Evolutionary conservation across 164 flowering plant genomes (phyloP).

Genomic region (Magnolia changhungtana): DNA sequence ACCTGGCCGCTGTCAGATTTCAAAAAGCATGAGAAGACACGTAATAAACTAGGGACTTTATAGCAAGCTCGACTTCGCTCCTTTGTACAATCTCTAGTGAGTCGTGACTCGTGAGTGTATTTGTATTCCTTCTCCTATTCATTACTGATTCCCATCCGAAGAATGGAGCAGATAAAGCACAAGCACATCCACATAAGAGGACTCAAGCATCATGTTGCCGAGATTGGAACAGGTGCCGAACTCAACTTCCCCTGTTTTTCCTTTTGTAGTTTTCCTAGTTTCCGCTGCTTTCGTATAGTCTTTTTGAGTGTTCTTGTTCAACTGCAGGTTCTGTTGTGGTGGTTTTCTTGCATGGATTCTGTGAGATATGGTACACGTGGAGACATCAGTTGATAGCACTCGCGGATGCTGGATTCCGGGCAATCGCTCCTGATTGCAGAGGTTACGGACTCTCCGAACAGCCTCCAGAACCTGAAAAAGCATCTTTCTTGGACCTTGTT

Average conservation of each 20-base stretch:
- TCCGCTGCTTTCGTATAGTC: not conserved
- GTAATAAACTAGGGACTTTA: no score
- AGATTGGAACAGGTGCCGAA: constrained; percentile 19
- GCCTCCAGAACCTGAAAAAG: constrained; percentile 36
- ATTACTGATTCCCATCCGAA: no score
- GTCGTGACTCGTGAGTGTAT: no score
- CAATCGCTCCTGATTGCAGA: constrained; percentile 48
- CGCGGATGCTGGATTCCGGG: constrained; percentile 42
- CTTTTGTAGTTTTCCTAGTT: not conserved
- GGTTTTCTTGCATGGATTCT: constrained; percentile 38
- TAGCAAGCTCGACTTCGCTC: no score
- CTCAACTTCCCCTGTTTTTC: not conserved
- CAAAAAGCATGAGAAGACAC: no score
- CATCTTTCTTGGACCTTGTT: constrained; percentile 30
- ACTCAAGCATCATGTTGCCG: constrained; percentile 40
- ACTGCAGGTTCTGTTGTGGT: constrained; percentile 17
- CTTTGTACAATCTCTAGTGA: no score
- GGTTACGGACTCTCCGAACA: constrained; percentile 60
- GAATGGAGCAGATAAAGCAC: constrained; percentile 36
- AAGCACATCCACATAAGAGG: constrained; percentile 28
- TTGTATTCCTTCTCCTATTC: no score
- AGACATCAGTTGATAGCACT: constrained; percentile 55
- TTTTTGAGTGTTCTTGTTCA: not conserved
- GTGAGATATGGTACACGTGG: constrained; percentile 60
- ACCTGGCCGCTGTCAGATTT: no score